Evolutionary conservation across 176 grass and related monocot genomes (phyloP), one percentile per base, ranked within the genome.

Genomic region (Dactylis glomerata): DNA sequence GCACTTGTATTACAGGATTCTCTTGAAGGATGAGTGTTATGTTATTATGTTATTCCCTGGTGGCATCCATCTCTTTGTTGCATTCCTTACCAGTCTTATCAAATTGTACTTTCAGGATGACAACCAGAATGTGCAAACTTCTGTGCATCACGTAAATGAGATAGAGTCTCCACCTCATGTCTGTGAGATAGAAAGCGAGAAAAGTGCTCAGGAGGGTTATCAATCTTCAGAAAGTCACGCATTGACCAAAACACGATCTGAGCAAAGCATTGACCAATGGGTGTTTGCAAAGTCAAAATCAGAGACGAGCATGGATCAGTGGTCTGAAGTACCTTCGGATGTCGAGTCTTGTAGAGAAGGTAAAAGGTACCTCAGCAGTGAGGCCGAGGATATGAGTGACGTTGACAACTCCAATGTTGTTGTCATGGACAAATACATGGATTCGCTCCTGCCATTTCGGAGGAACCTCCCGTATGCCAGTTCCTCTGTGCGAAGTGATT

Each of bases 361-460:
- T 37, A 86, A 80, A 65, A 85, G 77, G 58, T 82, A 85, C 80
- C 66, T 86, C 74, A 92, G 85, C 38, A 83, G 82, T 0, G 90
- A 95, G 62, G 86, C 78, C 0, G 90, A 95, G 78, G 88, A 92
- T 33, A 42, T 88, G 59, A 90, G 88, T 8, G 88, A 90, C 0
- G 83, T 30, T n/a, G 86, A 87, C 78, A 91, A 86, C 45, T 46
- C 82, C 57, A 91, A 86, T 68, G 75, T 92, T 42, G 70, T 94
- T 28, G 87, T 99, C 73, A 82, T 99, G 92, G 97, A 99, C 85
- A 93, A 88, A 56, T 99, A 99, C 82, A 99, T 99, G 92, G 97
- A 99, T 78, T 92, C 93, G 0, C 90, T 99, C 11, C 82, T 99
- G 9, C 81, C 86, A 28, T 90, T 91, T 80, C 76, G 87, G 47